Conservation (phyloP, 108 stramenopile genomes). For the Fistulifera solaris region DNA sequence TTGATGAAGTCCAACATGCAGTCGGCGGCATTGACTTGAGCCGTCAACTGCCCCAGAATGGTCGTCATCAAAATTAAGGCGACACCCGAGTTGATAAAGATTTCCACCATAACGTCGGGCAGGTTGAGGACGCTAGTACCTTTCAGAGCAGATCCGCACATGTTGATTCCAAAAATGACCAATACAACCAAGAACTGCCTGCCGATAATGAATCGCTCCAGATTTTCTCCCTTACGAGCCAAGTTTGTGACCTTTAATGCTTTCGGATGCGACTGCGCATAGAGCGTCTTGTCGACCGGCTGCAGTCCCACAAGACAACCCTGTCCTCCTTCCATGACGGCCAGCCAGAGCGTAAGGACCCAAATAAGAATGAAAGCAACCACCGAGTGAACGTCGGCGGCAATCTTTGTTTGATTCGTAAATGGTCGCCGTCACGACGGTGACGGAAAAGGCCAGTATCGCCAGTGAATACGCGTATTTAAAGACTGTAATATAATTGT, state of each 20-base stretch:
- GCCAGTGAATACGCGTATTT: slow-evolving; percentile 24
- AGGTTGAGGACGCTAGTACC: slow-evolving; percentile 14
- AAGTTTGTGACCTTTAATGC: slow-evolving; percentile 15
- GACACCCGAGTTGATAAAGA: slow-evolving; percentile 24
- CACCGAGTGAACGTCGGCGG: slow-evolving; percentile 10
- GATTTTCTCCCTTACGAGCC: slow-evolving; percentile 26
- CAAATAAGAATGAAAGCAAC: slow-evolving; percentile 30
- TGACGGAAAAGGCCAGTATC: slow-evolving; percentile 16
- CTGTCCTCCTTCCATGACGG: slow-evolving; percentile 32
- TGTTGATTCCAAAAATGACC: slow-evolving; percentile 16
- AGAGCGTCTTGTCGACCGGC: slow-evolving; percentile 18
- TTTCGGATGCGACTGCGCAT: slow-evolving; percentile 18
- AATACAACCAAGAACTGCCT: slow-evolving; percentile 30
- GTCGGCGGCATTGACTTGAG: slow-evolving; percentile 50
- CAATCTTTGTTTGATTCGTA: slow-evolving; percentile 10
- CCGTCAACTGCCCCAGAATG: slow-evolving; percentile 26
- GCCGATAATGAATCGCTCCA: slow-evolving; percentile 33
- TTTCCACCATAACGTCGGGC: background rate
- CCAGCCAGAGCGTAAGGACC: slow-evolving; percentile 23
- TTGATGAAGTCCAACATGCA: slow-evolving; percentile 67
- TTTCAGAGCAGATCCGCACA: slow-evolving; percentile 11
- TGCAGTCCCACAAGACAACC: slow-evolving; percentile 25
- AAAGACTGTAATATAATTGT: slow-evolving; percentile 3
- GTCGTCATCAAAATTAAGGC: slow-evolving; percentile 28
- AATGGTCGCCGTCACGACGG: slow-evolving; percentile 20